Conservation (phyloP, 176 grass and related monocot species). For the Raddia distichophylla region DNA sequence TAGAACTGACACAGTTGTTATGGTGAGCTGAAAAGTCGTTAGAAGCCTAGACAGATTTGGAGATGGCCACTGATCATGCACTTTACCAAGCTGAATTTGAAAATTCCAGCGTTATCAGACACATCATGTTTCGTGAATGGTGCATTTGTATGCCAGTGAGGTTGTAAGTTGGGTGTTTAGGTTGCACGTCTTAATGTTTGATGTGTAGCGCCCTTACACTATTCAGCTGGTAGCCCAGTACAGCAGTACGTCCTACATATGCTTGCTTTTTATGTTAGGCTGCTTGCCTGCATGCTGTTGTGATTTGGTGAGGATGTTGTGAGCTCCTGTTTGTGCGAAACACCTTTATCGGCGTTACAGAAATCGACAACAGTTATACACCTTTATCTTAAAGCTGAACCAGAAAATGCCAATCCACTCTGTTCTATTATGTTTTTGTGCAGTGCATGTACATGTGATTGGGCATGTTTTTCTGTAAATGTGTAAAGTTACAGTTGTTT, state of each 20-base stretch:
- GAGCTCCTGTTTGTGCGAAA: neutral
- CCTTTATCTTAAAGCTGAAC: constrained; percentile 21
- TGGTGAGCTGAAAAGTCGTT: neutral
- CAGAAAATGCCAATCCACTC: neutral
- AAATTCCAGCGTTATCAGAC: neutral
- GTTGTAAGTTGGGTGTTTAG: neutral
- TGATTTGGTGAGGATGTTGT: neutral
- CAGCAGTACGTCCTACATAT: neutral
- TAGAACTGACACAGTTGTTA: neutral
- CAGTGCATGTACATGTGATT: constrained; percentile 18
- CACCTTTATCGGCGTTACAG: neutral
- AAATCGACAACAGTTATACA: constrained; percentile 24
- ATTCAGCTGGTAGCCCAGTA: neutral
- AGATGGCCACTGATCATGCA: neutral
- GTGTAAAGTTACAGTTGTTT: constrained; percentile 1
- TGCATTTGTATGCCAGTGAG: neutral
- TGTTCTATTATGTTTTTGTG: constrained; percentile 11
- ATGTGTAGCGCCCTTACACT: neutral
- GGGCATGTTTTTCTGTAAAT: constrained; percentile 16
- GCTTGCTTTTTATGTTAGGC: neutral
- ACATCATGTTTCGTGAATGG: neutral
- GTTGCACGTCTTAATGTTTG: neutral
- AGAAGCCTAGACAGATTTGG: neutral
- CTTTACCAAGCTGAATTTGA: neutral
- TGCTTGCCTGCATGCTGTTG: constrained; percentile 23